Evolutionary conservation across 495 filamentous ascomycete genomes (phyloP).

Genomic region (Trichoderma reesei): DNA sequence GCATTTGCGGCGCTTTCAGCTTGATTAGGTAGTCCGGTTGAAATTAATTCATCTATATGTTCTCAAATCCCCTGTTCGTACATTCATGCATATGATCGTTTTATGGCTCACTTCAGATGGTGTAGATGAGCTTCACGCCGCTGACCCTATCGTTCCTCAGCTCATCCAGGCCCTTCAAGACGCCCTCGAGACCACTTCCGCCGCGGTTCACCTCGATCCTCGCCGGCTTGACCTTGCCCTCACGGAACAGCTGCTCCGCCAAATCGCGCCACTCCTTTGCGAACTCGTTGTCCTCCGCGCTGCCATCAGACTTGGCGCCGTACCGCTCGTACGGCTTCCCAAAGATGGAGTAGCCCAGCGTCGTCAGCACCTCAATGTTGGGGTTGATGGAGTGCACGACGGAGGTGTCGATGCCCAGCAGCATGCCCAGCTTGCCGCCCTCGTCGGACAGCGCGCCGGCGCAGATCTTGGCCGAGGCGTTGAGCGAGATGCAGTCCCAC

Average conservation of each 20-base stretch:
- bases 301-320: background rate
- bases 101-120: constrained; percentile 12
- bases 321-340: constrained; percentile 16
- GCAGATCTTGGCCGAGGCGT: constrained; percentile 16
- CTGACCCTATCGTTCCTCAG: constrained; percentile 25
- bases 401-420: constrained; percentile 18
- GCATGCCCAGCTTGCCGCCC: constrained; percentile 17
- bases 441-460: constrained; percentile 21
- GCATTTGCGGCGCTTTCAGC: too few species aligned
- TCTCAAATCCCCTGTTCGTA: too few species aligned
- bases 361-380: constrained; percentile 17
- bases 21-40: too few species aligned
- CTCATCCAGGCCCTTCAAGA: constrained; percentile 27
- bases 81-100: too few species aligned
- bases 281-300: constrained; percentile 19
- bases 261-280: constrained; percentile 20
- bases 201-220: constrained; percentile 22
- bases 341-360: constrained; percentile 24
- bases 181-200: constrained; percentile 27
- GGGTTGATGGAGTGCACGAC: constrained; percentile 21
- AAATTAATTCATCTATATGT: too few species aligned
- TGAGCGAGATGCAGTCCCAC: constrained; percentile 27
- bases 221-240: constrained; percentile 23
- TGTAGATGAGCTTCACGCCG: constrained; percentile 31
- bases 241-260: constrained; percentile 17